Evolutionary conservation across 495 filamentous ascomycete genomes (phyloP).

Genomic region (Xylaria grammica): DNA sequence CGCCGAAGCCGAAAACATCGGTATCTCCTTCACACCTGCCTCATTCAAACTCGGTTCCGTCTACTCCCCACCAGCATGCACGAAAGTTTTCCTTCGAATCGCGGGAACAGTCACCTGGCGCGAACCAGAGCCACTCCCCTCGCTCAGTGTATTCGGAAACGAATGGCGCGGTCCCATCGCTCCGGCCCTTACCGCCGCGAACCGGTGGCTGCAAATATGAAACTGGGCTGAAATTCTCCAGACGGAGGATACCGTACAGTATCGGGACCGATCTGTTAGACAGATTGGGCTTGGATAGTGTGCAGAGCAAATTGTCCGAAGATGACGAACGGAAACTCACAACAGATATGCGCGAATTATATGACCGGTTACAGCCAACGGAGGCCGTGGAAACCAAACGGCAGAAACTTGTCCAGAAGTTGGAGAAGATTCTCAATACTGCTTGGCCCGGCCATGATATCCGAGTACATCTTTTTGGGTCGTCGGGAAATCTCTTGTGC

Average conservation of each 20-base stretch:
- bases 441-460: slow-evolving; percentile 93
- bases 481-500: slow-evolving; percentile 92
- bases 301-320: slow-evolving; percentile 66
- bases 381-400: slow-evolving; percentile 77
- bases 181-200: slow-evolving; percentile 57
- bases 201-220: slow-evolving; percentile 80
- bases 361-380: slow-evolving; percentile 83
- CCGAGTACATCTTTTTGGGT: slow-evolving; percentile 91
- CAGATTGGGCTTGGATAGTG: slow-evolving; percentile 68
- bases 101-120: slow-evolving; percentile 83
- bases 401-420: slow-evolving; percentile 76
- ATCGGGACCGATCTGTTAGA: slow-evolving; percentile 78
- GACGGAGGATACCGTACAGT: slow-evolving; percentile 86
- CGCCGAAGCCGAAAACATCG: slow-evolving; percentile 42
- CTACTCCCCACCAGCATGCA: slow-evolving; percentile 89
- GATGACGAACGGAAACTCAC: slow-evolving; percentile 80
- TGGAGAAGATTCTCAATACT: slow-evolving; percentile 83
- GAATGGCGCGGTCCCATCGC: slow-evolving; percentile 70
- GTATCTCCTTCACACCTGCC: slow-evolving; percentile 35
- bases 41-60: slow-evolving; percentile 91
- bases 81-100: slow-evolving; percentile 83
- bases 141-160: slow-evolving; percentile 90
- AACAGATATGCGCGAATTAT: slow-evolving; percentile 80
- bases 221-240: slow-evolving; percentile 53
- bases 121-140: slow-evolving; percentile 78